Percentiles rank a stretch among this genome's conserved stretches.
Conservation (phyloP, 2,329 filamentous ascomycete species). For the Albifimbria verrucaria region DNA sequence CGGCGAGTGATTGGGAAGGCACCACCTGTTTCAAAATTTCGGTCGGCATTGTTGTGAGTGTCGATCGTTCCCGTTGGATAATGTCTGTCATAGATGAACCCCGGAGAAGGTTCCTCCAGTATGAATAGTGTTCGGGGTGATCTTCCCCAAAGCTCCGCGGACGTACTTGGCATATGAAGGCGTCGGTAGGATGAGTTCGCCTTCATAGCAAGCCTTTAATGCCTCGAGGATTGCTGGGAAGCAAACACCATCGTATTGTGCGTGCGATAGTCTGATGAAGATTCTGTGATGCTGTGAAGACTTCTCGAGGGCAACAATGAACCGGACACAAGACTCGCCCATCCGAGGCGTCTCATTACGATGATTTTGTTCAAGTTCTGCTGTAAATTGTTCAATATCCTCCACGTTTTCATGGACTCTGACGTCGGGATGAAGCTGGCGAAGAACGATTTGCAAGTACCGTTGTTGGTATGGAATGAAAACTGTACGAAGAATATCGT, state of each 20-base stretch:
- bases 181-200: slow-evolving; percentile 18
- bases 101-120: slow-evolving; percentile 40
- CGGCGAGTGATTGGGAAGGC: slow-evolving; percentile 9
- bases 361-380: slow-evolving; percentile 1
- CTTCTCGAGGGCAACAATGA: slow-evolving; percentile 1
- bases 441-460: slow-evolving; percentile 8
- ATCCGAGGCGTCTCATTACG: not conserved
- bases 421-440: slow-evolving; percentile 5
- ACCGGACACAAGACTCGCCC: slow-evolving; percentile 2
- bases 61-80: slow-evolving; percentile 5
- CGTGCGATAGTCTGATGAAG: slow-evolving; percentile 33
- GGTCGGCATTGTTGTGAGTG: not conserved
- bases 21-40: slow-evolving; percentile 4
- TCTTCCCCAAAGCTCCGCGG: slow-evolving; percentile 2
- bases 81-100: slow-evolving; percentile 27
- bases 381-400: slow-evolving; percentile 8
- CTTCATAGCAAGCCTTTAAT: slow-evolving; percentile 32
- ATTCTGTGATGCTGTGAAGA: slow-evolving; percentile 4
- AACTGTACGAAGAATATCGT: slow-evolving; percentile 61
- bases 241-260: slow-evolving; percentile 44
- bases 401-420: slow-evolving; percentile 1
- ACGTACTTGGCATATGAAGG: slow-evolving; percentile 27
- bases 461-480: slow-evolving; percentile 38
- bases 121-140: slow-evolving; percentile 23
- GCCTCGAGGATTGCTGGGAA: slow-evolving; percentile 35